Evolutionary conservation across 2,329 filamentous ascomycete genomes (phyloP).

Genomic region (Verticillium nonalfalfae): DNA sequence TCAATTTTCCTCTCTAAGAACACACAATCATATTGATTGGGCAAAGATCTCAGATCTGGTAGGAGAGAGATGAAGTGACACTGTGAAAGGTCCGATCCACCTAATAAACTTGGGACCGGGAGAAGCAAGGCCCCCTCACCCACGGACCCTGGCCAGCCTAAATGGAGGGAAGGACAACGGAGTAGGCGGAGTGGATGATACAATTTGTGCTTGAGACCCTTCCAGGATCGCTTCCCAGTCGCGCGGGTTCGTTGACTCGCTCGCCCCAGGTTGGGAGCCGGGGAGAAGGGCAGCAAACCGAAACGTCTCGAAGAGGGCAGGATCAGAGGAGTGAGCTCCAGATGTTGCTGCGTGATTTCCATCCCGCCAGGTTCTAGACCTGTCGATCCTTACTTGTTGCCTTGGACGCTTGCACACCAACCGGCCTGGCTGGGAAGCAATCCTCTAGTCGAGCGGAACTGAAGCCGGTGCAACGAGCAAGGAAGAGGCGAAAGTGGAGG

Average conservation of each 20-base stretch:
- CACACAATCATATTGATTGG: neutral
- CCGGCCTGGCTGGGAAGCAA: neutral
- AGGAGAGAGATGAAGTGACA: neutral
- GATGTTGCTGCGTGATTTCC: neutral
- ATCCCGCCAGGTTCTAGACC: neutral
- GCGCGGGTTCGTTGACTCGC: neutral
- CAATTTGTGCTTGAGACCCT: neutral
- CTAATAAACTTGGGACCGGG: conserved; percentile 12
- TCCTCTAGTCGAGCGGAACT: neutral
- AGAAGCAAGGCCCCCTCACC: conserved; percentile 1
- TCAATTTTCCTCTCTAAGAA: neutral
- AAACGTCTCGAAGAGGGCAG: neutral
- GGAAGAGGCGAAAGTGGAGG: neutral
- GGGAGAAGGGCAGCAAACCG: neutral
- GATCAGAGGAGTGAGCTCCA: neutral
- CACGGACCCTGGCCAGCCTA: neutral
- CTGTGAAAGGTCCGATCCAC: conserved; percentile 2
- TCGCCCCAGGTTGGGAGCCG: neutral
- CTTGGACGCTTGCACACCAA: neutral
- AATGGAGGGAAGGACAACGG: neutral
- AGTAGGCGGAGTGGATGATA: neutral
- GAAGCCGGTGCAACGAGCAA: neutral
- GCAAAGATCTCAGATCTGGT: neutral
- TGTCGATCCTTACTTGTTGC: neutral
- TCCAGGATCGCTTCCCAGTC: neutral